These are phyloP conservation scores for Wickerhamiella pararugosa DNA, from an alignment of 1,139 yeast species.

Conservation along the genomic window DNA sequence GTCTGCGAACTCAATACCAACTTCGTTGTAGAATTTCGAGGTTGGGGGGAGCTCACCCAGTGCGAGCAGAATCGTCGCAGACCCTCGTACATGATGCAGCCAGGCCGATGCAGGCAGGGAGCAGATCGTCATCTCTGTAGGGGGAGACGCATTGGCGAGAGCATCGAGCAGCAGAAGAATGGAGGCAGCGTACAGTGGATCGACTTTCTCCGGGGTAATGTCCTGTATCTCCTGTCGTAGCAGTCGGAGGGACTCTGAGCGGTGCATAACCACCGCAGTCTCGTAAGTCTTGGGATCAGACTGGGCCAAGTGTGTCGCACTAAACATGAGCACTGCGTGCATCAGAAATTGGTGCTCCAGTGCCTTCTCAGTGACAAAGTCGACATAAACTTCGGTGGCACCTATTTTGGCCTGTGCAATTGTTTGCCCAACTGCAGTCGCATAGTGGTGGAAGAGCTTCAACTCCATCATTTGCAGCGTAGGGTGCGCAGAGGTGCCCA, in stretches of 20 bases:
- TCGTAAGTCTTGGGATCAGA: conserved; percentile 31
- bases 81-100: conserved; percentile 95
- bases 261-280: conserved; percentile 69
- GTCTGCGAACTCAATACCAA: conserved; percentile 42
- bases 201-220: conserved; percentile 73
- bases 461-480: conserved; percentile 59
- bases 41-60: conserved; percentile 85
- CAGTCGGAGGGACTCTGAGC: conserved; percentile 72
- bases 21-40: conserved; percentile 24
- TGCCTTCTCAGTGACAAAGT: conserved; percentile 76
- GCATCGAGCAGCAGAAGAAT: conserved; percentile 83
- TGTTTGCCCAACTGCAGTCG: conserved; percentile 70
- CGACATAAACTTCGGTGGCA: conserved; percentile 74
- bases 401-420: conserved; percentile 86
- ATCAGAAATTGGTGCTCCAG: conserved; percentile 78
- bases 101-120: conserved; percentile 86
- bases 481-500: conserved; percentile 18
- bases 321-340: conserved; percentile 81
- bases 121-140: conserved; percentile 27
- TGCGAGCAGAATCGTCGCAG: conserved; percentile 86
- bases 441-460: conserved; percentile 73
- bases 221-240: conserved; percentile 74
- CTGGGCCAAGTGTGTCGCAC: conserved; percentile 68
- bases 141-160: conserved; percentile 77
- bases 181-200: conserved; percentile 86